Conservation (phyloP, 2,329 filamentous ascomycete genomes). For the Hypoxylon rubiginosum region DNA sequence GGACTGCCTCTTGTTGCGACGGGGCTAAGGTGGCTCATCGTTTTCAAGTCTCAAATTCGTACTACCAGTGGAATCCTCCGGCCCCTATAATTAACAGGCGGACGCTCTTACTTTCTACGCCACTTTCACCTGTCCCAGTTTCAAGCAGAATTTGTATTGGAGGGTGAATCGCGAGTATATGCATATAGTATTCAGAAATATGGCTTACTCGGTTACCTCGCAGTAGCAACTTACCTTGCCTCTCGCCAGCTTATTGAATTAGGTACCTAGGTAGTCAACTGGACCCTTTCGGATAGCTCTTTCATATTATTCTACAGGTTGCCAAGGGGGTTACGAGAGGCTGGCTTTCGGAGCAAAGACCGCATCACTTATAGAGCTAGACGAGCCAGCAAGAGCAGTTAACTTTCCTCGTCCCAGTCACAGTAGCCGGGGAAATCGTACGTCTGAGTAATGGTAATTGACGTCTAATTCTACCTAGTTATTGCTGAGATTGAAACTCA, state of each 20-base stretch:
- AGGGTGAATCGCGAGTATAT: neutral
- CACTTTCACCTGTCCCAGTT: neutral
- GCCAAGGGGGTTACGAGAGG: no score
- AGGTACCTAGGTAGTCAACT: neutral
- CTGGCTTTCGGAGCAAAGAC: no score
- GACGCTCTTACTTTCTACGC: neutral
- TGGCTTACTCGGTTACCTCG: neutral
- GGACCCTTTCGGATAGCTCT: neutral
- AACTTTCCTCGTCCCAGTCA: neutral
- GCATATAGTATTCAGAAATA: neutral
- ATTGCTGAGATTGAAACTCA: no score
- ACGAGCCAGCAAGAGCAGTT: neutral
- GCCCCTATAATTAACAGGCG: slow-evolving; percentile 3
- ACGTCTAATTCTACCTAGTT: no score
- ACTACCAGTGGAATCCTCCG: slow-evolving; percentile 1
- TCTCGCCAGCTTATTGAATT: no score
- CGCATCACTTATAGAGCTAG: no score
- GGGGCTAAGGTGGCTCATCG: neutral
- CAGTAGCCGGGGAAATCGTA: no score
- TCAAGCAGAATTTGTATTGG: neutral
- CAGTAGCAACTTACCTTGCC: no score
- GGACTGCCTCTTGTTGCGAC: neutral
- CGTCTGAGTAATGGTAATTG: no score
- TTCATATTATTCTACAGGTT: no score
- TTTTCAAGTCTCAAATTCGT: slow-evolving; percentile 9